Base-by-base conservation (phyloP, 805 yeast species). In the Candida broadrunensis region DNA sequence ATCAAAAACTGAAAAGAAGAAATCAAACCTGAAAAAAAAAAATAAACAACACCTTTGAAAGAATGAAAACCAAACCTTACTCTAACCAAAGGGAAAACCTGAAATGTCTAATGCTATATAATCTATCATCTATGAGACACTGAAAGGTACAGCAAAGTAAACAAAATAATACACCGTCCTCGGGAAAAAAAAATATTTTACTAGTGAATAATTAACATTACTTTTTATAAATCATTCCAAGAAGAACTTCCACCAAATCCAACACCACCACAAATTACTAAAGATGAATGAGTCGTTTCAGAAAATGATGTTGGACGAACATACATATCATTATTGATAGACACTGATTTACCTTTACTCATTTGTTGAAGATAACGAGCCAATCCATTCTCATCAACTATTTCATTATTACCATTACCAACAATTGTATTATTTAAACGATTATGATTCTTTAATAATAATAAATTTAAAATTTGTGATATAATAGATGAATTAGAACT, bases 211-310 rank as follows among this genome's bases (percentile, higher is more conserved):
- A n/a, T n/a, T n/a, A n/a, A n/a, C n/a, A n/a, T n/a, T n/a, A n/a
- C n/a, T n/a, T n/a, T n/a, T 35, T 23, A 46, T 37, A 47, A 38
- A 39, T 46, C 54, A 39, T 47, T 49, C 53, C 51, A 49, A 4
- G 47, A 45, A 11, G 43, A 36, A 3, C 24, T 25, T 13, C 37
- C 40, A 2, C 47, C 51, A 14, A 41, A 38, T 11, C 43, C 41
- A 12, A 44, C 44, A 11, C 42, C 45, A 7, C 51, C 59, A 41
- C 59, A 55, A 35, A 55, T 37, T 3, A 56, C 49, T 18, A 55
- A 38, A 1, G 58, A 54, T 14, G 52, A 48, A n/a, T 52, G 48
- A 8, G 58, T 50, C 7, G 48, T 42, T 25, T 45, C 47, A 13
- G 47, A 44, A 35, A 40, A 39, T n/a, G 47, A 20, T 11, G 19